phyloP scores from a whole-genome alignment of 1,284 basidiomycete genomes.

The Ganoderma sinense region DNA sequence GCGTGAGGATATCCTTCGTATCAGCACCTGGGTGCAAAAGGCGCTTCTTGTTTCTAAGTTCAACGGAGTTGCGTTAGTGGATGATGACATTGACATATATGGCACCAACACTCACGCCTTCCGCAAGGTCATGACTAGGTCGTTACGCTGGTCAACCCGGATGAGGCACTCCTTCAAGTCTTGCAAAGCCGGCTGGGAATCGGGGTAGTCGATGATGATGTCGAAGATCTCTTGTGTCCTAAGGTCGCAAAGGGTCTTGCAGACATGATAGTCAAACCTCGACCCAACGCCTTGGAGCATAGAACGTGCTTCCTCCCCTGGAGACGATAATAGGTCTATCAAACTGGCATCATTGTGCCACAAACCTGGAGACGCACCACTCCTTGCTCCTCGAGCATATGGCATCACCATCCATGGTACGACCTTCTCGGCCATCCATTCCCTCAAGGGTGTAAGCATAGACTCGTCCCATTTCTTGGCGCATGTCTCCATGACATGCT shows the following conservation, averaged over 20 bases:
- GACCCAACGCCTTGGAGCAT: constrained; percentile 86
- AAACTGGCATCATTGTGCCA: neutral
- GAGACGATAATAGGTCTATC: too few species aligned
- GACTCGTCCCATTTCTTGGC: constrained; percentile 73
- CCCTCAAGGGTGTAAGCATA: constrained; percentile 66
- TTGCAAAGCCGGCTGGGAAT: constrained; percentile 85
- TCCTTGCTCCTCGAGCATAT: constrained; percentile 72
- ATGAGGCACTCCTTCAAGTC: constrained; percentile 88
- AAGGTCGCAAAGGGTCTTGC: constrained; percentile 87
- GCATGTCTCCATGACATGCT: constrained; percentile 72
- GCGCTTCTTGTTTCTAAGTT: constrained; percentile 78
- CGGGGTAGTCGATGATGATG: constrained; percentile 94
- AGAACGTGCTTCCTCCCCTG: constrained; percentile 73
- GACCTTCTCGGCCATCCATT: constrained; percentile 82
- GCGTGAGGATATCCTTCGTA: constrained; percentile 89
- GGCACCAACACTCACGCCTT: constrained; percentile 59
- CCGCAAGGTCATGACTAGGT: constrained; percentile 74
- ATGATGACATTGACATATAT: neutral
- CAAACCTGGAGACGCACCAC: constrained; percentile 46
- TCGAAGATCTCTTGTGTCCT: constrained; percentile 93
- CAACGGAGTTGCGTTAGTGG: neutral
- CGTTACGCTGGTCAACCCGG: constrained; percentile 79
- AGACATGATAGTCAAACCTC: constrained; percentile 91
- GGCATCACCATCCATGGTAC: constrained; percentile 86
- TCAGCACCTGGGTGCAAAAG: constrained; percentile 96